A percentile compares a stretch with the other conserved stretches of the same genome.
These are phyloP conservation scores for Pseudodiploospora longispora DNA, from an alignment of 2,329 filamentous ascomycete species.

Conservation along the genomic window DNA sequence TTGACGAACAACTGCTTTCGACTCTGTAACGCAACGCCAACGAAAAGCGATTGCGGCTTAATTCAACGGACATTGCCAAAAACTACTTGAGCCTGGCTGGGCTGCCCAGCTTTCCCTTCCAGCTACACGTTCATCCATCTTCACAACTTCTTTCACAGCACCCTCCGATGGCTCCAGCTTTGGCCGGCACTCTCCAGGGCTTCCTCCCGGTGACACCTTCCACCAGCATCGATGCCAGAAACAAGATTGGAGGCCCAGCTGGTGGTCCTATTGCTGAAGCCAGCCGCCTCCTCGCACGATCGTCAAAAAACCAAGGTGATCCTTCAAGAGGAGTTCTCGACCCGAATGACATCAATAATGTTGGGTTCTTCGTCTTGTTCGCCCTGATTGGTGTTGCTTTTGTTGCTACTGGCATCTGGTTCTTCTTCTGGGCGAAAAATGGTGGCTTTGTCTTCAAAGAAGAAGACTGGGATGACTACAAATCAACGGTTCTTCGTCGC, in stretches of 20 bases:
- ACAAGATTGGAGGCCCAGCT: slow-evolving; percentile 20
- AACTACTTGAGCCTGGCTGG: no score
- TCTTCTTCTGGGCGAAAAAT: slow-evolving; percentile 98
- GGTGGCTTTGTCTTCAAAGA: slow-evolving; percentile 84
- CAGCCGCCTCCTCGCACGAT: slow-evolving; percentile 30
- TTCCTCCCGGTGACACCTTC: slow-evolving; percentile 17
- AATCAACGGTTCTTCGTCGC: slow-evolving; percentile 81
- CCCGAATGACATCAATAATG: slow-evolving; percentile 53
- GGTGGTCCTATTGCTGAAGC: slow-evolving; percentile 35
- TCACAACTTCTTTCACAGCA: slow-evolving; percentile 8
- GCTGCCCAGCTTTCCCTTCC: not conserved
- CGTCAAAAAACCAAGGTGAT: slow-evolving; percentile 23
- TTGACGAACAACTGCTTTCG: no score
- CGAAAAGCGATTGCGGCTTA: no score
- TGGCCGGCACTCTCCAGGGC: slow-evolving; percentile 23
- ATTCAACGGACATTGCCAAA: no score
- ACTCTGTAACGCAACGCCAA: no score
- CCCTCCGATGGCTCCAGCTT: slow-evolving; percentile 32
- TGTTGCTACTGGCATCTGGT: slow-evolving; percentile 76
- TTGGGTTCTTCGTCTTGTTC: slow-evolving; percentile 76
- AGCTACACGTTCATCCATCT: slow-evolving; percentile 5
- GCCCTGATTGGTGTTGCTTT: slow-evolving; percentile 73
- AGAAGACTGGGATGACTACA: slow-evolving; percentile 97
- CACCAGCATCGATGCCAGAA: slow-evolving; percentile 7
- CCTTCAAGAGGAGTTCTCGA: slow-evolving; percentile 42